Conservation (phyloP, 495 filamentous ascomycete genomes). For the Gamarada debralockiae region DNA sequence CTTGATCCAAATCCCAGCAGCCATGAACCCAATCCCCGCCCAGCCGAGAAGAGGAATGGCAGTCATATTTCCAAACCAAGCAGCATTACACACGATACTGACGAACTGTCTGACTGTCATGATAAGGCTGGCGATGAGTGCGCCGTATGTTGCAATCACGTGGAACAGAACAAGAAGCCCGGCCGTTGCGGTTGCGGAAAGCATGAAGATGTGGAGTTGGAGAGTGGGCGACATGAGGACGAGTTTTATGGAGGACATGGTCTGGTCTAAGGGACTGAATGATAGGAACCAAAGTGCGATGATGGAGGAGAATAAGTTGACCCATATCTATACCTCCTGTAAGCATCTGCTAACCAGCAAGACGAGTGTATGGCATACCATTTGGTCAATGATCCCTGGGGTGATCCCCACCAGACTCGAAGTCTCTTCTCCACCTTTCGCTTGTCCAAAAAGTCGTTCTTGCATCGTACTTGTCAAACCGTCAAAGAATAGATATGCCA, state of each 20-base stretch:
- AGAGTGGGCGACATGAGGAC: not conserved
- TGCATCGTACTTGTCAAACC: not conserved
- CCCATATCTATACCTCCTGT: not conserved
- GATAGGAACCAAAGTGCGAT: not conserved
- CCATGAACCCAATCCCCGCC: slow-evolving; percentile 1
- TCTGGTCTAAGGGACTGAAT: not conserved
- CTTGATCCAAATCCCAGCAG: not conserved
- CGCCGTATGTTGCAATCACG: not conserved
- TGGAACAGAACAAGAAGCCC: not conserved
- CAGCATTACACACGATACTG: not conserved
- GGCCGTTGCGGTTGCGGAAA: not conserved
- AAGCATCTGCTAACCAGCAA: not conserved
- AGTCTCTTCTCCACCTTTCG: not conserved
- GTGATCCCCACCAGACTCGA: not conserved
- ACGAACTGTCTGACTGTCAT: slow-evolving; percentile 1
- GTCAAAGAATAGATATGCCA: not conserved
- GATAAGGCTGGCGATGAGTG: not conserved
- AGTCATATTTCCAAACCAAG: not conserved
- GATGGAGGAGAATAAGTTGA: not conserved
- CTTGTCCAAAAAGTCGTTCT: not conserved
- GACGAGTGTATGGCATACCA: not conserved
- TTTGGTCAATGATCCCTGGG: not conserved
- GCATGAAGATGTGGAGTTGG: not conserved
- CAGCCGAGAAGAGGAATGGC: not conserved
- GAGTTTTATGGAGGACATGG: not conserved